Evolutionary conservation across 768 basidiomycete species (phyloP), one percentile per base, ranked within the genome.

Genomic region (Mycena albidolilacea): DNA sequence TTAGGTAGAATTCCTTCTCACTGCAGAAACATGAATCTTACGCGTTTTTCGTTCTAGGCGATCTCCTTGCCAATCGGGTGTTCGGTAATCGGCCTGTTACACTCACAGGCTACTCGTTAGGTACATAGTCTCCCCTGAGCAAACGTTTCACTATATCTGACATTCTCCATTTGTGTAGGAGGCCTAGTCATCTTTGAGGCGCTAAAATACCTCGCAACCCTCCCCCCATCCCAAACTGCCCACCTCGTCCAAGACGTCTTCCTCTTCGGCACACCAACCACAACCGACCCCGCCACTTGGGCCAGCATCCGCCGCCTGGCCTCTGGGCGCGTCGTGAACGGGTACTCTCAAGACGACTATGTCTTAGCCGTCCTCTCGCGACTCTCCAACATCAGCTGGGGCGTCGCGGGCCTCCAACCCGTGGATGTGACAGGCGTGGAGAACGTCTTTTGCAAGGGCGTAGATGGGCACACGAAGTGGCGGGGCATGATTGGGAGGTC

Each of bases 101-200:
- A 1, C 81, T 91, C 60, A 83, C 83, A n/a, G 90, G 90, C 10
- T 90, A 89, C 76, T 90, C 89, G 12, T 82, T 91, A 44, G 89
- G 90, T 67, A n/a, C n/a, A n/a, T n/a, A 58, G 37, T 52, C 17
- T 67, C 38, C 15, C 17, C 21, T 30, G 11, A 6, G 12, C 30
- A n/a, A 19, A 21, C 8, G 21, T 21, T 52, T 50, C 19, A 50
- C 14, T 23, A 21, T 35, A 30, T 59, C 57, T 48, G 37, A 65
- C 43, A 50, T 21, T 5, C 14, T 3, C 30, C 23, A 23, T 23
- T 23, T 52, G 19, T 17, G 7, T 41, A 72, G 75, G 75, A 14
- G 69, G 46, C 10, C 80, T 89, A 54, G 89, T 90, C 39, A 88
- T 90, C 65, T 88, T 88, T 75, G 88, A 90, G 75, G 89, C 89